Evolutionary conservation across 164 flowering plant genomes (phyloP), one percentile per base, ranked within the genome.

Genomic region (Chimonanthus salicifolius): DNA sequence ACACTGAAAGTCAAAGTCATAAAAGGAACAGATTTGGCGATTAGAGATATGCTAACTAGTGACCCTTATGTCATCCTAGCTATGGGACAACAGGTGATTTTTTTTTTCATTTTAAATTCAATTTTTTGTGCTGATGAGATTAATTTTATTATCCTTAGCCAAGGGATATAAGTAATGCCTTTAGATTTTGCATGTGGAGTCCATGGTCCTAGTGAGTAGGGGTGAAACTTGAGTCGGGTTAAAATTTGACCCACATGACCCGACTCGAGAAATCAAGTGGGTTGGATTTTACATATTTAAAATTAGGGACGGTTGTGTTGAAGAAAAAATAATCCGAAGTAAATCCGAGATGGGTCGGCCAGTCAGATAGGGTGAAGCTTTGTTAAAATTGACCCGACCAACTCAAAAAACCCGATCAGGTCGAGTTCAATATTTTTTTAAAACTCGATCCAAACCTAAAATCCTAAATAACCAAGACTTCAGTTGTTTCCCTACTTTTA

Each of bases 21-120:
- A 20, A 87, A 88, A 78, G 99, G 99, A 71, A 87, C 84, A 68
- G 84, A 91, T 79, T 77, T 95, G 77, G 99, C 99, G 51, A 67
- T 95, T 74, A 84, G 99, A 85, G 99, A 95, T 82, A 88, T 95
- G 94, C 80, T 91, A 71, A 79, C 97, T 70, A 95, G 99, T 80
- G 98, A 95, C 80, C 99, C 99, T 58, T 95, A 92, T 72, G 98
- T 95, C 43, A 76, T 90, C 71, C 70, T 93, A 73, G 78, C 72
- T 72, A 90, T 92, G 78, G 99, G 99, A 43, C 83, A 87, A 51
- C 98, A 92, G 94, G 99, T 82, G 43, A 74, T 62, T 58, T 5
- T 62, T 58, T 5, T 13, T 18, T 3, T 72, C 15, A 21, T 21
- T 15, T 72, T 50, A 62, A 69, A 49, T 20, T 47, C 70, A 68